A percentile compares a stretch with the other conserved stretches of the same genome.
These are phyloP conservation scores for Lactarius psammicola DNA, from an alignment of 768 basidiomycete species.

Conservation along the genomic window DNA sequence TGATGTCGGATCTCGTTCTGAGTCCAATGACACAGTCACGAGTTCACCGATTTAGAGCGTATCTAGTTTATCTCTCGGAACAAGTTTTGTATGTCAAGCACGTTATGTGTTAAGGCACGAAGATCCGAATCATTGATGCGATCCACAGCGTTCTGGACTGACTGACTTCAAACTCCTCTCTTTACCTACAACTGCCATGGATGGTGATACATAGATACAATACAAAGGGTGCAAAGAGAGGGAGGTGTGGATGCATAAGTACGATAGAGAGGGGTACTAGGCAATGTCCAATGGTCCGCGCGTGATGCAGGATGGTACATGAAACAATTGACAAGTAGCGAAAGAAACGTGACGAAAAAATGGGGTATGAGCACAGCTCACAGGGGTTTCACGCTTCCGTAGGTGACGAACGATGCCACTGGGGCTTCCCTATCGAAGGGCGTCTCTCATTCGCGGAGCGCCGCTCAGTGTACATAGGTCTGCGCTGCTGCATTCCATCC, in stretches of 20 bases:
- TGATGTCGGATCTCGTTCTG: constrained; percentile 12
- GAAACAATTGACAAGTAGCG: not conserved
- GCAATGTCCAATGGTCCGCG: constrained; percentile 6
- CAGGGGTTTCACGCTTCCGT: constrained; percentile 15
- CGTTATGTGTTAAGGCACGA: constrained; percentile 10
- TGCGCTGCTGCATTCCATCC: constrained; percentile 18
- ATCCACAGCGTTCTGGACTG: constrained; percentile 7
- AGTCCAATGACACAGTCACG: constrained; percentile 25
- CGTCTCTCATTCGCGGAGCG: constrained; percentile 23
- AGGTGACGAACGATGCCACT: constrained; percentile 24
- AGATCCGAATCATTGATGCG: constrained; percentile 8
- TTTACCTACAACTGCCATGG: constrained; percentile 9
- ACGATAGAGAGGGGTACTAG: constrained; percentile 17
- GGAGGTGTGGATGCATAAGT: constrained; percentile 9
- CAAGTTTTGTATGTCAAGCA: not conserved
- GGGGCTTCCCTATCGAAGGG: constrained; percentile 25
- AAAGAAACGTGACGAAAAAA: not conserved
- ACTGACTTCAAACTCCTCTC: constrained; percentile 9
- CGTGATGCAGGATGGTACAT: constrained; percentile 13
- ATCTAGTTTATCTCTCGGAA: constrained; percentile 11
- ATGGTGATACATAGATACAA: constrained; percentile 21
- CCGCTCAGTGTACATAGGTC: constrained; percentile 17
- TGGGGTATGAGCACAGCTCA: constrained; percentile 23
- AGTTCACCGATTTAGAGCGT: not conserved
- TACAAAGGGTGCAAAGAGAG: constrained; percentile 16